Conservation (phyloP, 129 eudicot genomes). For the Ambrosia artemisiifolia region DNA sequence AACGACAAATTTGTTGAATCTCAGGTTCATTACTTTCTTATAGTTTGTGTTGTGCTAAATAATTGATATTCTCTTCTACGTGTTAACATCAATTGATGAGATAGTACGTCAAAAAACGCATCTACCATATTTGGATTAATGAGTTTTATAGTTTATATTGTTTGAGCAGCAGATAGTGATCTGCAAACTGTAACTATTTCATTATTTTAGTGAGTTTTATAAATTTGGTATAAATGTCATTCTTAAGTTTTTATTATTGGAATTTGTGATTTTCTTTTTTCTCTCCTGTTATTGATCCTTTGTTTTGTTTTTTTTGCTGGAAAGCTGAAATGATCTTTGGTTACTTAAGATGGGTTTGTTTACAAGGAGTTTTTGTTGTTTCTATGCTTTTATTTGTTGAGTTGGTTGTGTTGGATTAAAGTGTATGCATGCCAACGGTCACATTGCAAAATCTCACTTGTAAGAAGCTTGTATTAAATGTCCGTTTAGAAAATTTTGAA, state of each 20-base stretch:
- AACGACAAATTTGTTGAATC: slow-evolving; percentile 75
- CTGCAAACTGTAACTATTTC: too few species aligned
- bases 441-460: slow-evolving; percentile 14
- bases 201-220: background rate
- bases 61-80: background rate
- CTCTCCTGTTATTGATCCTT: slow-evolving; percentile 29
- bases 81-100: too few species aligned
- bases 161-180: too few species aligned
- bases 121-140: too few species aligned
- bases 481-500: too few species aligned
- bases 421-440: background rate
- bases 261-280: background rate
- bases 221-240: background rate
- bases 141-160: too few species aligned
- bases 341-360: slow-evolving; percentile 35
- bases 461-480: slow-evolving; percentile 18
- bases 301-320: slow-evolving; percentile 39
- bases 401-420: slow-evolving; percentile 34
- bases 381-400: slow-evolving; percentile 35
- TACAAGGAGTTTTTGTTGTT: slow-evolving; percentile 34
- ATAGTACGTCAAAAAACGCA: too few species aligned
- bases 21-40: slow-evolving; percentile 45
- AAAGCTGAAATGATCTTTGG: slow-evolving; percentile 44
- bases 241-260: background rate
- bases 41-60: background rate